A percentile compares a stretch with the other conserved stretches of the same genome.
Evolutionary conservation across 305 asterid genomes (phyloP).

Genomic region (Fraxinus nigra): DNA sequence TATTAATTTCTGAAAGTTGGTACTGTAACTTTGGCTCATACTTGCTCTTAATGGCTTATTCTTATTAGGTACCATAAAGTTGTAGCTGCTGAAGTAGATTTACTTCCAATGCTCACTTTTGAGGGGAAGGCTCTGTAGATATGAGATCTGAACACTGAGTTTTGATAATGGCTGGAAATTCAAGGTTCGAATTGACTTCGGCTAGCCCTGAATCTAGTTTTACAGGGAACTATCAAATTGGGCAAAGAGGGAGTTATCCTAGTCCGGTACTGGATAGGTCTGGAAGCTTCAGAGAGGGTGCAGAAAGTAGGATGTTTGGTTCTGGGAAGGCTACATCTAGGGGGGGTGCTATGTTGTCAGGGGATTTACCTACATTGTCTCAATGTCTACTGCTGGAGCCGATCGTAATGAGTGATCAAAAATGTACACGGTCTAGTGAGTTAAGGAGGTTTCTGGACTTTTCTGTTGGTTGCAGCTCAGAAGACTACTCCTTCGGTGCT

Average conservation of each 20-base stretch:
- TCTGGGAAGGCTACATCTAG: conserved; percentile 63
- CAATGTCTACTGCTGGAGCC: conserved; percentile 78
- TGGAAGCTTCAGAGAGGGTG: conserved; percentile 79
- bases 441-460: conserved; percentile 63
- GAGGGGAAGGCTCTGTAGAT: conserved; percentile 23
- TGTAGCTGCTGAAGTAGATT: conserved; percentile 26
- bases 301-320: conserved; percentile 56
- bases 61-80: conserved; percentile 29
- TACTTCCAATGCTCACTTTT: conserved; percentile 1
- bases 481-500: conserved; percentile 61
- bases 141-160: conserved; percentile 38
- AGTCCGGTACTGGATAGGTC: conserved; percentile 64
- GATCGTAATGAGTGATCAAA: conserved; percentile 56
- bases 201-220: conserved; percentile 68
- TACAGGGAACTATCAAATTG: conserved; percentile 62
- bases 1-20: background rate
- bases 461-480: conserved; percentile 61
- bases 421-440: conserved; percentile 52
- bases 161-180: conserved; percentile 71
- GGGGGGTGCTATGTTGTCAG: conserved; percentile 46
- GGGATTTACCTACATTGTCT: conserved; percentile 56
- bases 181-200: conserved; percentile 66
- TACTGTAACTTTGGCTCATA: conserved; percentile 10
- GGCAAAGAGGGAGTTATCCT: conserved; percentile 62
- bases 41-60: conserved; percentile 23